phyloP scores from a whole-genome alignment of 192 early-diverging fungal genomes.

The Backusella macrospora region DNA sequence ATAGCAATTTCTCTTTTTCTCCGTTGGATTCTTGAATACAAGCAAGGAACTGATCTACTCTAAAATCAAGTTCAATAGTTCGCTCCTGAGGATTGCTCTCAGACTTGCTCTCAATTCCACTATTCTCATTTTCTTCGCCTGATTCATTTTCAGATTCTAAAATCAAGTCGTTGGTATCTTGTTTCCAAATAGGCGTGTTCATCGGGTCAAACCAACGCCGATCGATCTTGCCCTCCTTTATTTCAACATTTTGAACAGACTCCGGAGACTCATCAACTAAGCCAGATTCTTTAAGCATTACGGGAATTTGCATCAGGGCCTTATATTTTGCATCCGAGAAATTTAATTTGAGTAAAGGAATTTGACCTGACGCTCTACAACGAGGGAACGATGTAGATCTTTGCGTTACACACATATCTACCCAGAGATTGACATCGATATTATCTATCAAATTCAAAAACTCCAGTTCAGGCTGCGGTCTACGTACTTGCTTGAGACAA shows the following conservation, averaged over 20 bases:
- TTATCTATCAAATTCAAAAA: slow-evolving; percentile 80
- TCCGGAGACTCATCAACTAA: slow-evolving; percentile 17
- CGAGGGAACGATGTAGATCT: slow-evolving; percentile 63
- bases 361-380: slow-evolving; percentile 64
- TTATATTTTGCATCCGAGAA: slow-evolving; percentile 86
- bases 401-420: slow-evolving; percentile 75
- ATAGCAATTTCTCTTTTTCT: slow-evolving; percentile 53
- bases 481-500: slow-evolving; percentile 17
- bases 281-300: slow-evolving; percentile 62
- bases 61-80: slow-evolving; percentile 62
- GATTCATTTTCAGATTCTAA: slow-evolving; percentile 37
- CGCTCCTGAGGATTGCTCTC: slow-evolving; percentile 54
- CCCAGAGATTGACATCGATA: slow-evolving; percentile 65
- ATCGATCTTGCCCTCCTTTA: slow-evolving; percentile 7
- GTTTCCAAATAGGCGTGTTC: slow-evolving; percentile 25
- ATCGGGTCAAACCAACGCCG: slow-evolving; percentile 6
- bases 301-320: slow-evolving; percentile 69
- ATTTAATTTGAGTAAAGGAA: slow-evolving; percentile 75
- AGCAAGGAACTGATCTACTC: slow-evolving; percentile 66
- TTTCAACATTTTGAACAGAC: neutral
- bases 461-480: slow-evolving; percentile 45
- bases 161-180: slow-evolving; percentile 26
- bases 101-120: slow-evolving; percentile 41
- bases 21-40: slow-evolving; percentile 58
- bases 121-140: slow-evolving; percentile 33